Conservation (phyloP, 2,329 filamentous ascomycete species). For the Fusarium nelsonii region DNA sequence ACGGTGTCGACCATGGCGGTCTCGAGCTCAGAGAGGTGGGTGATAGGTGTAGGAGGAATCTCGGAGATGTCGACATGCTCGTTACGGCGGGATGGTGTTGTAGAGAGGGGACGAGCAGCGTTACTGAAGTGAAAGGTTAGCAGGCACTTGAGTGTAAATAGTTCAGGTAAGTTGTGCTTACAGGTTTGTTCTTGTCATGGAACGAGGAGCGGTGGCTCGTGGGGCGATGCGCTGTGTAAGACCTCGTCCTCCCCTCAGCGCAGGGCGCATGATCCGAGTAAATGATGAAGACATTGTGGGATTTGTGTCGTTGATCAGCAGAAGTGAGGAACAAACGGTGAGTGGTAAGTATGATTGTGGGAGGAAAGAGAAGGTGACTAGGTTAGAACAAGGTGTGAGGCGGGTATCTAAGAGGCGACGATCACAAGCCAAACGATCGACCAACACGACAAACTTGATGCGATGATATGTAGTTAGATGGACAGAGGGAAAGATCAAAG, state of each 20-base stretch:
- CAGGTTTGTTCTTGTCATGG: conserved; percentile 44
- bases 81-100: conserved; percentile 66
- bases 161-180: conserved; percentile 36
- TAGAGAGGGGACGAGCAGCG: conserved; percentile 68
- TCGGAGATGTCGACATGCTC: conserved; percentile 73
- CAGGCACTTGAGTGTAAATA: neutral
- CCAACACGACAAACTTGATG: conserved; percentile 12
- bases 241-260: conserved; percentile 60
- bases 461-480: neutral
- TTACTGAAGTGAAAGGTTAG: conserved; percentile 30
- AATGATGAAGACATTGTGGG: conserved; percentile 59
- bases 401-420: conserved; percentile 26
- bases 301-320: neutral
- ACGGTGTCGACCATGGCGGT: conserved; percentile 89
- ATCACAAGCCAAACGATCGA: conserved; percentile 37
- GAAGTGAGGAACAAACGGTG: neutral
- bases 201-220: conserved; percentile 38
- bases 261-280: conserved; percentile 64
- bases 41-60: conserved; percentile 90
- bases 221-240: conserved; percentile 49
- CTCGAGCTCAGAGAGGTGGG: conserved; percentile 91
- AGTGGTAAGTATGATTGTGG: conserved; percentile 1
- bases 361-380: conserved; percentile 3
- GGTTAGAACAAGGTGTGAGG: conserved; percentile 22
- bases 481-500: neutral